Evolutionary conservation across 768 basidiomycete genomes (phyloP), one percentile per base, ranked within the genome.

Genomic region (Pisolithus microcarpus): DNA sequence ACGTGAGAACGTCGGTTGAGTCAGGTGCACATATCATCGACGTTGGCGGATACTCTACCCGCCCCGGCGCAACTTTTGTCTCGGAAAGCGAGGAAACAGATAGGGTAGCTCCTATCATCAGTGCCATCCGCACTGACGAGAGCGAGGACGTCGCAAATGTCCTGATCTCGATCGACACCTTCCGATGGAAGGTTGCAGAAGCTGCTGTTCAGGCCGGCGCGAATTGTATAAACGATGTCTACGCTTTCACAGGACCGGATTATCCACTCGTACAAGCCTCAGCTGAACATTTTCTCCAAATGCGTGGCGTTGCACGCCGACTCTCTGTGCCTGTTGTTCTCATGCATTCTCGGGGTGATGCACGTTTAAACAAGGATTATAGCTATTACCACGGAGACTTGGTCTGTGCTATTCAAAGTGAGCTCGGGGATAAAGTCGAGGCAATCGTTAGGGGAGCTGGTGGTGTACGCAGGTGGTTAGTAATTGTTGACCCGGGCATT

Each of bases 311-410:
- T 23, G 83, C 85, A 26, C 75, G 82, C 34, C 71, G 77, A 28
- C 70, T 82, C 40, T 78, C 77, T 5, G 86, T 87, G 0, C 94
- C 93, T 0, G 84, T 93, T 45, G 72, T 98, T 9, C 67, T 98
- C 52, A 98, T 98, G 95, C 95, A 99, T 66, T 92, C 91, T 0
- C 75, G 93, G 4, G 93, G 91, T 0, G 87, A 89, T 50, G 88
- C 90, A 0, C 81, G 84, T 15, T 58, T 72, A 55, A 78, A 92
- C 72, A 89, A 89, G 70, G 75, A 83, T 54, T 84, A 84, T 58
- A 59, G 57, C 15, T 57, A 48, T 49, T 79, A 84, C 61, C 65
- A 66, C 23, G 73, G 70, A 28, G 65, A 63, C 9, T 80, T 91
- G 5, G 54, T 94, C 8, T 72, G 76, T 21, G 89, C 82, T 16